phyloP scores from a whole-genome alignment of 257 asterid genomes.

The Solanum neorickii region DNA sequence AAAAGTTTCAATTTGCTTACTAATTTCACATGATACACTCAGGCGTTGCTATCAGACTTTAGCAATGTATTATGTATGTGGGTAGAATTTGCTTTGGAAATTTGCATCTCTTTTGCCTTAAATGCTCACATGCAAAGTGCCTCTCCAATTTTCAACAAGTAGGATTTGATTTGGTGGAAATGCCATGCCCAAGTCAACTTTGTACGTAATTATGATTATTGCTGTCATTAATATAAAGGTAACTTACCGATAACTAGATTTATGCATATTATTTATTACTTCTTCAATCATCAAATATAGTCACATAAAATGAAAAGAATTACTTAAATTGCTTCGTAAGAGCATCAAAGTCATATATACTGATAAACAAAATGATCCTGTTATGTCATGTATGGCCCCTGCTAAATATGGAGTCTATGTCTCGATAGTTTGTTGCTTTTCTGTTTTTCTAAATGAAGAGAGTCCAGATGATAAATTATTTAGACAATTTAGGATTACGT shows the following conservation, averaged over 20 bases:
- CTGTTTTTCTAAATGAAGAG: background rate
- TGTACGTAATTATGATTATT: background rate
- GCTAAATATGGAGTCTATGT: background rate
- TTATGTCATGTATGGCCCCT: background rate
- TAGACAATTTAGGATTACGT: background rate
- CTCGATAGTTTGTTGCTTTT: background rate
- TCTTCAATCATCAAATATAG: background rate
- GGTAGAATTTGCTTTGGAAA: slow-evolving; percentile 25
- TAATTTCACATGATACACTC: background rate
- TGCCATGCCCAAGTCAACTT: background rate
- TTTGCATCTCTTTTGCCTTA: slow-evolving; percentile 29
- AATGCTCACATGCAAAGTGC: slow-evolving; percentile 47
- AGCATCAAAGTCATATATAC: background rate
- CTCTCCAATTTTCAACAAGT: background rate
- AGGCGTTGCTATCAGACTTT: background rate
- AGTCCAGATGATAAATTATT: background rate
- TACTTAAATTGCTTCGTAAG: background rate
- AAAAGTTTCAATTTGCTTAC: background rate
- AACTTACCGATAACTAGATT: too few species aligned
- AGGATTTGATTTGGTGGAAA: background rate
- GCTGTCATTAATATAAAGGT: background rate
- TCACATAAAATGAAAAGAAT: background rate
- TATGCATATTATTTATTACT: background rate
- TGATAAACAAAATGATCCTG: background rate
- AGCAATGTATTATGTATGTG: slow-evolving; percentile 22